phyloP scores from a whole-genome alignment of 83 land plant genomes.

The Thuja plicata region DNA sequence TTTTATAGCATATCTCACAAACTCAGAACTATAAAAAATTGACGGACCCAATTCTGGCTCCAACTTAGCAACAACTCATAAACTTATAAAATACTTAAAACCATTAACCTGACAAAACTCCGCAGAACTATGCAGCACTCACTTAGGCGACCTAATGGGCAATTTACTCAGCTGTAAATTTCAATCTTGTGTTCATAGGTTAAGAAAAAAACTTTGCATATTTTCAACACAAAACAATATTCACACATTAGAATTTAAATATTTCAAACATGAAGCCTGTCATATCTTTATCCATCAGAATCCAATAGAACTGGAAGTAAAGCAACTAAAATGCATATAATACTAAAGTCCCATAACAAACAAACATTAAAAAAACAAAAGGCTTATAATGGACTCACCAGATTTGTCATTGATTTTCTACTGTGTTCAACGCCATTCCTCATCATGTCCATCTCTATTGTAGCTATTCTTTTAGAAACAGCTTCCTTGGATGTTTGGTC shows the following conservation, averaged over 20 bases:
- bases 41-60: no score
- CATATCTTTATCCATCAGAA: neutral
- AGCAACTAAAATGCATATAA: neutral
- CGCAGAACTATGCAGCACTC: no score
- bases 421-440: conserved; percentile 48
- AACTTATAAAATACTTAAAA: no score
- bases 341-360: neutral
- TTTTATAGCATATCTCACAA: neutral
- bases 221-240: neutral
- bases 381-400: conserved; percentile 30
- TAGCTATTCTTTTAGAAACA: conserved; percentile 40
- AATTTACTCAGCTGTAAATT: no score
- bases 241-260: neutral
- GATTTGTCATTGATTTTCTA: conserved; percentile 37
- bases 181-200: no score
- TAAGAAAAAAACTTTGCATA: neutral
- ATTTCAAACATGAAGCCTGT: neutral
- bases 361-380: neutral
- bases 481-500: conserved; percentile 38
- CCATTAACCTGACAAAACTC: no score
- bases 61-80: no score
- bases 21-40: no score
- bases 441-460: conserved; percentile 55
- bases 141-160: no score
- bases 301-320: neutral